These are phyloP conservation scores for Nigrograna mackinnonii DNA, from an alignment of 2,329 filamentous ascomycete genomes.

Conservation along the genomic window DNA sequence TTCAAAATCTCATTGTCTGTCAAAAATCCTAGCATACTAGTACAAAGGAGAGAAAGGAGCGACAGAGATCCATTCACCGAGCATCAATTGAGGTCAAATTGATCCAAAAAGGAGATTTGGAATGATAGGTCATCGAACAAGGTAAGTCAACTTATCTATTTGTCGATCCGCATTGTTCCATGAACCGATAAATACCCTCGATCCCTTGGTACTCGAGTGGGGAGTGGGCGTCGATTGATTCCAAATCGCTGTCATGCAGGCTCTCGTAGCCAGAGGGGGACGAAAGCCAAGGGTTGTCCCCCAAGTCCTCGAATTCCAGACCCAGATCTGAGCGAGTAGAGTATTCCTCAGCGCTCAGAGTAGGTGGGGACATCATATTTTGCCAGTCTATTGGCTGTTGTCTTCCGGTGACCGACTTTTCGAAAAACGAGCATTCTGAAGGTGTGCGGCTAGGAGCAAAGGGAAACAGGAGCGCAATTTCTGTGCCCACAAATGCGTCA, in stretches of 20 bases:
- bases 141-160: no score
- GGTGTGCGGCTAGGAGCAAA: constrained; percentile 70
- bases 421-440: constrained; percentile 52
- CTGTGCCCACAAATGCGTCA: constrained; percentile 65
- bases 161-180: constrained; percentile 69
- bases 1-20: no score
- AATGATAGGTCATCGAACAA: no score
- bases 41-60: no score
- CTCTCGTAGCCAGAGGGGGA: constrained; percentile 61
- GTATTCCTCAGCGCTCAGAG: constrained; percentile 36
- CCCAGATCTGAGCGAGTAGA: constrained; percentile 42
- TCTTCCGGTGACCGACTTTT: constrained; percentile 41
- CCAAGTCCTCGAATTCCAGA: constrained; percentile 46
- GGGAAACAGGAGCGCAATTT: constrained; percentile 81
- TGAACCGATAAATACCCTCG: constrained; percentile 68
- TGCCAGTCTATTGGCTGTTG: constrained; percentile 56
- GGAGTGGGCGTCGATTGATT: constrained; percentile 31
- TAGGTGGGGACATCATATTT: constrained; percentile 57
- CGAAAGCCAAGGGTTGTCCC: constrained; percentile 57
- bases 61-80: no score
- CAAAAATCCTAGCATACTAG: no score
- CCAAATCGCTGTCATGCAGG: constrained; percentile 57
- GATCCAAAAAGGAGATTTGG: no score
- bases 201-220: constrained; percentile 64
- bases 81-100: no score